Base-by-base conservation (phyloP, 2,329 filamentous ascomycete species). In the Claviceps capensis region DNA sequence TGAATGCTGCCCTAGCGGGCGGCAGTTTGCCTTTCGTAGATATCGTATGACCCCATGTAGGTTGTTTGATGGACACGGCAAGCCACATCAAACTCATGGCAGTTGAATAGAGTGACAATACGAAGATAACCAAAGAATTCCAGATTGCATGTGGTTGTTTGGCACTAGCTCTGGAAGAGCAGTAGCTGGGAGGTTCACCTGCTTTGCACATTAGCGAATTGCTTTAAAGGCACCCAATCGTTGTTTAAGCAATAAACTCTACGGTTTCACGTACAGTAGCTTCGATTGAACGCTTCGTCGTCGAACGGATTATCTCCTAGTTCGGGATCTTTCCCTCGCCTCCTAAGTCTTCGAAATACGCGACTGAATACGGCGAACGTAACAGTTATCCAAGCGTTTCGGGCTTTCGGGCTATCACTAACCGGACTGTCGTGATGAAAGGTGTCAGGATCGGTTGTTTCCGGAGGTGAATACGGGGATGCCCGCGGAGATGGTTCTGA, bases 1-100 rank as follows among this genome's bases (percentile, higher is more conserved):
- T 61, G 1, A 86, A 66, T 1, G 79, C 82, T 0, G 86, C 85
- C 1, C 79, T 83, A 0, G 81, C 75, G 0, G 82, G 81, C 0
- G 71, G 69, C 16, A 90, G 59, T 13, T 74, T 68, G 5, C 71
- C 73, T 13, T 73, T 72, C 1, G 71, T 70, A 0, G 73, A 74
- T 45, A 89, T 81, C 1, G 58, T 63, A 9, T 68, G 69, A 8
- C 82, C 81, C 66, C 80, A 89, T 55, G 77, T 69, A 0, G 83
- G 84, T 53, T 81, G 81, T 1, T 70, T 61, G 13, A 86, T 66
- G 0, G 84, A 81, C 4, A 83, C 71, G 1, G 75, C 66, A 1
- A 89, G 67, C 71, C 82, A 88, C n/a, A 86, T 65, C 0, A 73
- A 76, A n/a, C 81, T 84, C 51, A 83, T 70, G 1, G 76, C 56